A percentile compares a stretch with the other conserved stretches of the same genome.
These are phyloP conservation scores for Talaromyces marneffei DNA, from an alignment of 2,329 filamentous ascomycete species.

Conservation along the genomic window DNA sequence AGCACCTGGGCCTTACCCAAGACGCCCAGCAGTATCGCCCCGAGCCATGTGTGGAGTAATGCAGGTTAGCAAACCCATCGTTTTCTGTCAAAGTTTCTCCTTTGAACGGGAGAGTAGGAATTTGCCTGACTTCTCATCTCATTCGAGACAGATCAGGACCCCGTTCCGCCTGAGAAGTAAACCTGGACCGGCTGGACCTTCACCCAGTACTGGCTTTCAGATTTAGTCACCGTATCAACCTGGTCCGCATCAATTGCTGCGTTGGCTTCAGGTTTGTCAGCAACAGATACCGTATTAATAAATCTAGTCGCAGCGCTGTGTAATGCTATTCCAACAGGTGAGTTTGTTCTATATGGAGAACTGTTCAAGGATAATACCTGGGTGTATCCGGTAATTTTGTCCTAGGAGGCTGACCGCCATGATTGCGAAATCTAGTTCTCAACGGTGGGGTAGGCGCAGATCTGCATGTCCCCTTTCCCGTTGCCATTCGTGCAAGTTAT, in stretches of 20 bases:
- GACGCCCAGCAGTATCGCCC: conserved; percentile 15
- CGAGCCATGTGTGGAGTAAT: conserved; percentile 16
- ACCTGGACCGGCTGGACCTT: conserved; percentile 17
- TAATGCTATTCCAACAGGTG: conserved; percentile 13
- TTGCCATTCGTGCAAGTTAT: conserved; percentile 30
- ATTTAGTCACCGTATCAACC: conserved; percentile 14
- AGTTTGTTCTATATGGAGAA: not conserved
- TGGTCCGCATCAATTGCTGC: conserved; percentile 16
- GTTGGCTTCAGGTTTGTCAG: conserved; percentile 12
- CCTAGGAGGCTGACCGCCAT: not conserved
- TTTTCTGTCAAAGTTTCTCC: not conserved
- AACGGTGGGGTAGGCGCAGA: conserved; percentile 23
- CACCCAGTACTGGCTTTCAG: conserved; percentile 17
- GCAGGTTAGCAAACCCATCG: not conserved
- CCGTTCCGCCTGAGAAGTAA: conserved; percentile 16
- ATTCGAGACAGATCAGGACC: conserved; percentile 12
- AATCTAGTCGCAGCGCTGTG: conserved; percentile 15
- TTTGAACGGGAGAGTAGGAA: not conserved
- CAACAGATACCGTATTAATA: conserved; percentile 12
- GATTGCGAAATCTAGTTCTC: conserved; percentile 12
- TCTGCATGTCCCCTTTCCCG: conserved; percentile 29
- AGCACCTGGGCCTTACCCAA: conserved; percentile 15
- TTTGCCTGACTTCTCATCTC: not conserved
- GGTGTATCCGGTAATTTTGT: too few species aligned
- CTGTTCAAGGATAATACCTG: too few species aligned